phyloP scores from a whole-genome alignment of 805 yeast species.

The Hanseniaspora mollemarum region DNA sequence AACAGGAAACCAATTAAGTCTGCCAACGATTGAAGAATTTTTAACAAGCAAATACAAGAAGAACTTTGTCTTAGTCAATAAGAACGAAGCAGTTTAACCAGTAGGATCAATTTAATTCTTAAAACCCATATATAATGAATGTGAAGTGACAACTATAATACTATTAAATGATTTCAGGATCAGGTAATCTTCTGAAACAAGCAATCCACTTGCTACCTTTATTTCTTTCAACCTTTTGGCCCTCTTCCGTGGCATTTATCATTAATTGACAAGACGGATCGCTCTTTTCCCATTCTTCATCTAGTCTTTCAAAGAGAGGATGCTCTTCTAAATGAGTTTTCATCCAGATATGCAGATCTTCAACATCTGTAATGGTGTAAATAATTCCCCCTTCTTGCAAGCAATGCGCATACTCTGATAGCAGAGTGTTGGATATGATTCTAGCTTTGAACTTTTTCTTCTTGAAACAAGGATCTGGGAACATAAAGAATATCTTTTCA shows the following conservation, averaged over 20 bases:
- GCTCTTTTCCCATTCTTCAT: constrained; percentile 62
- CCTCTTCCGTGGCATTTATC: constrained; percentile 94
- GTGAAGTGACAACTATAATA: neutral
- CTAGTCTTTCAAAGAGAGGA: constrained; percentile 76
- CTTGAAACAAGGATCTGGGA: constrained; percentile 99
- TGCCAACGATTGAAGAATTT: constrained; percentile 33
- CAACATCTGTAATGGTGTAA: constrained; percentile 92
- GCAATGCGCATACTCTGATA: constrained; percentile 86
- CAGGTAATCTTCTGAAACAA: constrained; percentile 65
- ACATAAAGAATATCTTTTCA: constrained; percentile 89
- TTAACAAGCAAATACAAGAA: constrained; percentile 22
- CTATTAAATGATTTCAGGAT: constrained; percentile 33
- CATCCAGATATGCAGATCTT: constrained; percentile 94
- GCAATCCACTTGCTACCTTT: constrained; percentile 80
- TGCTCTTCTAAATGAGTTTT: constrained; percentile 79
- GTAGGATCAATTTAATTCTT: no score
- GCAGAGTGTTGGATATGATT: constrained; percentile 77
- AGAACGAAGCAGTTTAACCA: neutral
- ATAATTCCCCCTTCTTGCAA: constrained; percentile 75
- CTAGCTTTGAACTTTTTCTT: constrained; percentile 96
- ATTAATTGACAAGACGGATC: constrained; percentile 79
- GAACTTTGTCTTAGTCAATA: neutral
- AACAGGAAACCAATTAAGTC: constrained; percentile 26
- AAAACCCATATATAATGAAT: no score
- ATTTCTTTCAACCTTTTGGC: constrained; percentile 88